Percentiles rank a stretch among this genome's conserved stretches.
Conservation (phyloP, 768 basidiomycete species). For the Lactarius hengduanensis region DNA sequence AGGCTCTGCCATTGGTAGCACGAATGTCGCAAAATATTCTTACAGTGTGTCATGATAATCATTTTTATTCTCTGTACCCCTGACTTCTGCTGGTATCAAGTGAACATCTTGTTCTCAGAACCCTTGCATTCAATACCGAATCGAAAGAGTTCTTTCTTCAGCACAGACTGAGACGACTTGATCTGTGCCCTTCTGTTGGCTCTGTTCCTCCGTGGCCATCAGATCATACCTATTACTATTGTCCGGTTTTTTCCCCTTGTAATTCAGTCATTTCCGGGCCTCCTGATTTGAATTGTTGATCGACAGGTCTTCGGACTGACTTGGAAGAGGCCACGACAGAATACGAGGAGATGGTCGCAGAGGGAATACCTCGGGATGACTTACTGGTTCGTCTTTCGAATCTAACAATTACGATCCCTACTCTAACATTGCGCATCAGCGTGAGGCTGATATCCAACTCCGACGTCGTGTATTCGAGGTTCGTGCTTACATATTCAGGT, state of each 20-base stretch:
- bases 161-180: conserved; percentile 10
- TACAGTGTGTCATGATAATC: conserved; percentile 8
- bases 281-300: not conserved
- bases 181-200: not conserved
- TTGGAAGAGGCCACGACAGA: not conserved
- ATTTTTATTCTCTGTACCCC: not conserved
- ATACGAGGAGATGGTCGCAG: not conserved
- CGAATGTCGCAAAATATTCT: conserved; percentile 11
- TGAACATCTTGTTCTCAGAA: not conserved
- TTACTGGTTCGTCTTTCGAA: not conserved
- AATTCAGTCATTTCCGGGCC: not conserved
- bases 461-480: conserved; percentile 1
- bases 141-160: not conserved
- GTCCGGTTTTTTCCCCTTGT: conserved; percentile 1
- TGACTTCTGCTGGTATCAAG: conserved; percentile 1
- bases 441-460: not conserved
- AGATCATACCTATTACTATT: not conserved
- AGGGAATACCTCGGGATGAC: conserved; percentile 8
- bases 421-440: conserved; percentile 1
- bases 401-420: not conserved
- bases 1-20: conserved; percentile 2
- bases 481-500: not conserved
- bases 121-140: not conserved
- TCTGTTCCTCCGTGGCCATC: not conserved
- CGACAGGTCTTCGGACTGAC: conserved; percentile 16